Percentiles rank a stretch among this genome's conserved stretches.
phyloP scores from a whole-genome alignment of 2,329 filamentous ascomycete species.

The Hawksworthiomyces lignivorus region DNA sequence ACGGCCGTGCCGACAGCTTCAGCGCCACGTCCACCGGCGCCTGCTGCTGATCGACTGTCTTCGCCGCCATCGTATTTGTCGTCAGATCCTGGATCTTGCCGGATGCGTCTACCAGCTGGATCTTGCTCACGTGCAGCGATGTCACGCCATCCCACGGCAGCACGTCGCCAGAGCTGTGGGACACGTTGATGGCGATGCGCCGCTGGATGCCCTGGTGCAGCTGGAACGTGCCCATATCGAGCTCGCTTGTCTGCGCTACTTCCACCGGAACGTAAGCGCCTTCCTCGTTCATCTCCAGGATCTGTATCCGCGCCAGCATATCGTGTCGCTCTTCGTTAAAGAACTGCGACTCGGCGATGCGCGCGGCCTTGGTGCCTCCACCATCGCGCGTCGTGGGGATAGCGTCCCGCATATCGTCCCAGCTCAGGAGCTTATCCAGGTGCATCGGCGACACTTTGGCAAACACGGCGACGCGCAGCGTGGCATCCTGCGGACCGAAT shows the following conservation, averaged over 20 bases:
- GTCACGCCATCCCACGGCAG: conserved; percentile 83
- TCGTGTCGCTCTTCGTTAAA: conserved; percentile 92
- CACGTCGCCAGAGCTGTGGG: conserved; percentile 80
- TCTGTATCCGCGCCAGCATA: conserved; percentile 77
- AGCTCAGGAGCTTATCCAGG: conserved; percentile 92
- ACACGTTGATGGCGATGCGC: conserved; percentile 78
- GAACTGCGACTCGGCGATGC: conserved; percentile 87
- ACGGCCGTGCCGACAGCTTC: conserved; percentile 68
- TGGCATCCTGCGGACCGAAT: conserved; percentile 64
- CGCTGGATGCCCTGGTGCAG: conserved; percentile 91
- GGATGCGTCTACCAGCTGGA: conserved; percentile 75
- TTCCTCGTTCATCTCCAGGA: conserved; percentile 84
- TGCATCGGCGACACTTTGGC: conserved; percentile 89
- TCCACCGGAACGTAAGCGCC: conserved; percentile 90
- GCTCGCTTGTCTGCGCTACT: conserved; percentile 74
- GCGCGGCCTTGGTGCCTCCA: conserved; percentile 44
- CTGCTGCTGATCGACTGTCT: not conserved
- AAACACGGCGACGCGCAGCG: conserved; percentile 81
- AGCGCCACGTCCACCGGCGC: conserved; percentile 59
- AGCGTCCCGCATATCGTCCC: conserved; percentile 94
- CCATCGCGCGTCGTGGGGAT: conserved; percentile 49
- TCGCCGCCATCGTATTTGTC: not conserved
- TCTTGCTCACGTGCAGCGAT: conserved; percentile 67
- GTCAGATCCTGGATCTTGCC: conserved; percentile 47
- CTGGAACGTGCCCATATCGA: conserved; percentile 87